Base-by-base conservation (phyloP, 495 filamentous ascomycete species). In the Aspergillus affinis region DNA sequence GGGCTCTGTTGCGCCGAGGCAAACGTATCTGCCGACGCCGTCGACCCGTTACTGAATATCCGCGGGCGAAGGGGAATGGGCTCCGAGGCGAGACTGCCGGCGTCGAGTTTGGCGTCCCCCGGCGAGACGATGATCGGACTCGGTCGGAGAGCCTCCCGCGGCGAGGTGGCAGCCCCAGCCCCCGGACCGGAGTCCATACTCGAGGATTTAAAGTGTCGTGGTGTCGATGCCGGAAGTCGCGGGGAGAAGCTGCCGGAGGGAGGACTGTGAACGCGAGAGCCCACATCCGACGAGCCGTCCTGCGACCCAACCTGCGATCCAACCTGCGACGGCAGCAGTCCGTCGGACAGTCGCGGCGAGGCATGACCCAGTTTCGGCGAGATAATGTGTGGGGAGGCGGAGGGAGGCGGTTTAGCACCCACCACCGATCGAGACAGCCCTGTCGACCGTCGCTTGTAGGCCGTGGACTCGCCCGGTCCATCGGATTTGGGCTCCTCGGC, bases 361-460 rank as follows among this genome's bases (percentile, higher is more conserved):
- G 70, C 63, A 23, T 72, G 69, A 15, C 36, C 36, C 6, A 76
- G 57, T 53, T 73, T 69, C 20, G 80, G 69, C 3, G 76, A 78
- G 44, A 69, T 77, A 21, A 82, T 60, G 50, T 73, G 72, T 0
- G 77, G 75, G 6, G 80, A 80, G 26, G 79, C 64, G 2, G 74
- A 69, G 30, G 71, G 58, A 7, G 72, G 64, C 6, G 72, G 66
- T 65, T 68, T 78, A 4, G 58, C 18, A 15, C 59, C 54, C 2
- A 68, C 60, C 19, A 66, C 57, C n/a, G 74, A 65, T 18, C 80
- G 75, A 60, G 71, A 65, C 46, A 66, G 67, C 48, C 72, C 78
- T 41, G 64, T 74, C 57, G 70, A 80, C 44, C 71, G 76, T 30
- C 70, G 76, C 60, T 69, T 72, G 60, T 58, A 56, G 36, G 62